Percentiles rank a stretch among this genome's conserved stretches.
phyloP scores from a whole-genome alignment of 371 early-diverging fungal species.

The Rhizopus sp. region DNA sequence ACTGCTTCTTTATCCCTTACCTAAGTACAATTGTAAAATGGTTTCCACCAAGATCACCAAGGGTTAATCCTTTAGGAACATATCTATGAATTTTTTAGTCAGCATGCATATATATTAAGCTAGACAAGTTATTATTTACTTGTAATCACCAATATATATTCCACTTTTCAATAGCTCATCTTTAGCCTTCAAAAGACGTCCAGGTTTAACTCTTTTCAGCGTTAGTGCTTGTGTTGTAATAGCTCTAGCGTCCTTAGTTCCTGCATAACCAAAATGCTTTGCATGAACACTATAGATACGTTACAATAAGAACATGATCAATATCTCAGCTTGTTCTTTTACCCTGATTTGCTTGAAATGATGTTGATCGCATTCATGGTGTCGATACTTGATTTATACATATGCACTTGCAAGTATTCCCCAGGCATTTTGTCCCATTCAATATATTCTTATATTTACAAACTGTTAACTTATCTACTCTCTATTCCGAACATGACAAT shows the following conservation, averaged over 20 bases:
- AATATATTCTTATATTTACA: constrained; percentile 17
- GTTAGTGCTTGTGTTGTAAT: constrained; percentile 93
- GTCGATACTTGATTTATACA: constrained; percentile 91
- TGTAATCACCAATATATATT: constrained; percentile 78
- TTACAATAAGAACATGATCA: neutral
- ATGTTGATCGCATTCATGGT: constrained; percentile 81
- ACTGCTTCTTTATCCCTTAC: constrained; percentile 31
- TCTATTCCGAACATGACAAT: neutral
- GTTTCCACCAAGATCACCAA: constrained; percentile 91
- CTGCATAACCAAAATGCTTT: constrained; percentile 84
- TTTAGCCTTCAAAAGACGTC: constrained; percentile 59
- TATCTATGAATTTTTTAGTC: constrained; percentile 42
- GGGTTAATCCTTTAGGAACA: constrained; percentile 58
- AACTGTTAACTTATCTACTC: constrained; percentile 6
- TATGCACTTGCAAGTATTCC: constrained; percentile 77
- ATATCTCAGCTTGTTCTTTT: constrained; percentile 7
- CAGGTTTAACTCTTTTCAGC: constrained; percentile 63
- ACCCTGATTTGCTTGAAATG: constrained; percentile 56
- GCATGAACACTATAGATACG: constrained; percentile 35
- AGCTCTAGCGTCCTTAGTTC: constrained; percentile 98
- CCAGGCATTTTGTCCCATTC: constrained; percentile 59
- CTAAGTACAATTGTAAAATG: constrained; percentile 82
- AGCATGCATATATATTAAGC: neutral
- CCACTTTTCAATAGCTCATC: constrained; percentile 50
- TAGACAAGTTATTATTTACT: constrained; percentile 34